A percentile compares a stretch with the other conserved stretches of the same genome.
These are phyloP conservation scores for Sclerotinia spermophila DNA, from an alignment of 2,329 filamentous ascomycete species.

Conservation along the genomic window DNA sequence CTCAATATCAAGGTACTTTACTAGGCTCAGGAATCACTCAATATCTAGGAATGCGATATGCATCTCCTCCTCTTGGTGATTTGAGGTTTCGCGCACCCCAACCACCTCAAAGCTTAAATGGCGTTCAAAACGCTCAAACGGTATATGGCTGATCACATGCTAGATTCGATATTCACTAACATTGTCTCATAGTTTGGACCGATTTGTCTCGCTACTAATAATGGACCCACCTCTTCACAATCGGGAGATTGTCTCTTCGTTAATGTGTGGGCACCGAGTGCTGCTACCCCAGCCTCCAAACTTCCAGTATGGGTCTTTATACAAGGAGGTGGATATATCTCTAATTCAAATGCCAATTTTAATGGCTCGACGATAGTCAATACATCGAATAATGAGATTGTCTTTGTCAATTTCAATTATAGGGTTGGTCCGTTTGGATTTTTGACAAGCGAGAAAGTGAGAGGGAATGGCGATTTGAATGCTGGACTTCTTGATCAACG, in stretches of 20 bases:
- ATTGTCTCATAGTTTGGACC: constrained; percentile 13
- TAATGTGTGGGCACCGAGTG: constrained; percentile 45
- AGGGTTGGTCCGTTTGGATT: constrained; percentile 62
- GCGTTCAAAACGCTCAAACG: background rate
- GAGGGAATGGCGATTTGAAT: constrained; percentile 55
- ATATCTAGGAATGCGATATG: constrained; percentile 72
- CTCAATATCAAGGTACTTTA: constrained; percentile 56
- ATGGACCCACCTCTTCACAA: constrained; percentile 2
- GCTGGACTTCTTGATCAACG: constrained; percentile 62
- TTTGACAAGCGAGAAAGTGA: constrained; percentile 54
- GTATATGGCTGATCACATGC: background rate
- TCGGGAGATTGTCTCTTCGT: constrained; percentile 43
- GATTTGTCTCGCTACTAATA: constrained; percentile 17
- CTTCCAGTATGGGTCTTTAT: constrained; percentile 55
- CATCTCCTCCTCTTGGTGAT: constrained; percentile 60
- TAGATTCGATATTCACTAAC: background rate
- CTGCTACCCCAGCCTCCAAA: constrained; percentile 41
- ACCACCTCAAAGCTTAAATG: background rate
- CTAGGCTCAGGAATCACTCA: constrained; percentile 56
- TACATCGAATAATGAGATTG: constrained; percentile 44
- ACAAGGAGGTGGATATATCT: constrained; percentile 46
- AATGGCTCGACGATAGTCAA: constrained; percentile 48
- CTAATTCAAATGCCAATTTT: constrained; percentile 49
- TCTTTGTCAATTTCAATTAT: constrained; percentile 61
- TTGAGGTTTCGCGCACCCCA: constrained; percentile 56